phyloP scores from a whole-genome alignment of 2,329 filamentous ascomycete genomes.

The Rhynchosporium secalis region DNA sequence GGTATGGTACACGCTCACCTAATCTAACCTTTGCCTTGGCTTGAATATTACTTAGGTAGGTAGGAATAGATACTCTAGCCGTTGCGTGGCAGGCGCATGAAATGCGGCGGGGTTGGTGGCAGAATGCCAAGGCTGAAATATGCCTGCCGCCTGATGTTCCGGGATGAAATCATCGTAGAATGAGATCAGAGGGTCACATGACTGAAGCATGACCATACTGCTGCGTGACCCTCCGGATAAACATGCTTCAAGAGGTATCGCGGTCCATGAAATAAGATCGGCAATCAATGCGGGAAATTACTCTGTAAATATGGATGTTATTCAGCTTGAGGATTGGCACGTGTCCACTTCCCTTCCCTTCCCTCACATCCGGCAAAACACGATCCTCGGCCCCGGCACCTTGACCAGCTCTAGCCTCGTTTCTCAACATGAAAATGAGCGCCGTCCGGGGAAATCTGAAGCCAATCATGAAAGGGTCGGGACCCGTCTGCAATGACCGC shows the following conservation, averaged over 20 bases:
- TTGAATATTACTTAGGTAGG: neutral
- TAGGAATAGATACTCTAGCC: no score
- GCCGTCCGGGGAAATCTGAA: neutral
- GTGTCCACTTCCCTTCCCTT: neutral
- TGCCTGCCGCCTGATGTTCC: neutral
- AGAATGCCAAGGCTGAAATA: constrained; percentile 8
- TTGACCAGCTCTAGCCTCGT: constrained; percentile 1
- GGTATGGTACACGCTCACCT: neutral
- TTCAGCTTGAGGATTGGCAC: neutral
- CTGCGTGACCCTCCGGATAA: no score
- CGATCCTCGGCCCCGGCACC: neutral
- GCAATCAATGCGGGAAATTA: no score
- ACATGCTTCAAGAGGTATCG: neutral
- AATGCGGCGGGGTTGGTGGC: constrained; percentile 1
- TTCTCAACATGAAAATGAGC: neutral
- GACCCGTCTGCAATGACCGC: no score
- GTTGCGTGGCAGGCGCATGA: constrained; percentile 20
- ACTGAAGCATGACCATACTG: neutral
- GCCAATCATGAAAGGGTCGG: neutral
- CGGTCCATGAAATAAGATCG: no score
- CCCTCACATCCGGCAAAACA: neutral
- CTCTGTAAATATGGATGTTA: neutral
- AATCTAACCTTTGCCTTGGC: neutral
- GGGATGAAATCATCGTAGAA: neutral
- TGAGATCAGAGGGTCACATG: neutral